These are phyloP conservation scores for Fusarium sp. DNA, from an alignment of 2,329 filamentous ascomycete species.

Conservation along the genomic window DNA sequence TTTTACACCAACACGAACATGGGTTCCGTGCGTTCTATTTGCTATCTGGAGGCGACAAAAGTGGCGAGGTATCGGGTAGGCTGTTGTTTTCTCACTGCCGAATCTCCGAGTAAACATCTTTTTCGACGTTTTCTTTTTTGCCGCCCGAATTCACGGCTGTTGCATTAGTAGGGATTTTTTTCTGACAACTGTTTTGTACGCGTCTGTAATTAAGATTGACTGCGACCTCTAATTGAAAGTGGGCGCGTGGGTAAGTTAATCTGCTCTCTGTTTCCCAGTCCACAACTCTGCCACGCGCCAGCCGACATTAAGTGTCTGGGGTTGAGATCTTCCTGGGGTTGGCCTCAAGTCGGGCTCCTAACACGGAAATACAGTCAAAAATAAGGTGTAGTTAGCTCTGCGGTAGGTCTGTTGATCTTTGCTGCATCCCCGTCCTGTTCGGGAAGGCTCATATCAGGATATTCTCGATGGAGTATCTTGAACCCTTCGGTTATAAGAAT, in stretches of 20 bases:
- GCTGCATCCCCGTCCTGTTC: conserved; percentile 2
- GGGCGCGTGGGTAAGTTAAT: too few relatives aligned
- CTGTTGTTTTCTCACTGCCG: too few relatives aligned
- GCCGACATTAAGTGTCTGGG: too few relatives aligned
- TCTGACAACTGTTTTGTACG: too few relatives aligned
- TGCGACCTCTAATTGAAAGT: too few relatives aligned
- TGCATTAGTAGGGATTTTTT: too few relatives aligned
- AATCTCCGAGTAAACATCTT: background rate
- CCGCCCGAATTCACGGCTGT: background rate
- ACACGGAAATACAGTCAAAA: too few relatives aligned
- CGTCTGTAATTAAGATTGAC: too few relatives aligned
- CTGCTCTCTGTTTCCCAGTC: too few relatives aligned
- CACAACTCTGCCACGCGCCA: too few relatives aligned
- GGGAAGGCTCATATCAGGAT: background rate
- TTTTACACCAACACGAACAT: background rate
- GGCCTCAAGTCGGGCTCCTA: too few relatives aligned
- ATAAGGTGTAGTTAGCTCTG: conserved; percentile 5
- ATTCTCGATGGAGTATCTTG: background rate
- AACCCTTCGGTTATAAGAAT: conserved; percentile 8
- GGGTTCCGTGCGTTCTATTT: background rate
- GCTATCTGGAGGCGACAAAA: background rate
- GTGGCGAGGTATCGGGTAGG: conserved; percentile 20
- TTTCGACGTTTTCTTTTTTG: background rate
- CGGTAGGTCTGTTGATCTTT: conserved; percentile 14
- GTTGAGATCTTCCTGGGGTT: too few relatives aligned